Evolutionary conservation across 1,284 basidiomycete genomes (phyloP), one percentile per base, ranked within the genome.

Genomic region (Rhodotorula sp.): DNA sequence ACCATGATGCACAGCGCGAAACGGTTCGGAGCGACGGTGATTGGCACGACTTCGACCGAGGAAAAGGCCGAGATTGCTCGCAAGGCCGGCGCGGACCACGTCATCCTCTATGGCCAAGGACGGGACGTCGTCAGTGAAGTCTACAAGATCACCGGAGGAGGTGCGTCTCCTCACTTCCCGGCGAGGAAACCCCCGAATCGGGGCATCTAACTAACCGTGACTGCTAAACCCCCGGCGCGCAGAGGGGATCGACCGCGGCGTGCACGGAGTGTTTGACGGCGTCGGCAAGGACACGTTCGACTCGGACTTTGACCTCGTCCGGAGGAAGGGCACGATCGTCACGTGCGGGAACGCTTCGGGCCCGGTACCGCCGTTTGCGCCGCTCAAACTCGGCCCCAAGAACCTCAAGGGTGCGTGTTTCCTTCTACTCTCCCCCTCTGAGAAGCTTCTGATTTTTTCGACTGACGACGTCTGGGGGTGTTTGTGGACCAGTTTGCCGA

Each of bases 301-400:
- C 1, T 74, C 67, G 20, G 74, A 77, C 63, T 77, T 78, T 66
- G 76, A 76, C 7, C 60, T 78, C 24, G 24, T 26, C 17, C 44
- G 60, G 58, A 66, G 74, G 46, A 79, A 77, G 69, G 78, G 75
- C 15, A 84, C 83, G 6, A 81, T 98, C 51, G 89, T 95, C n/a
- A 89, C 88, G 15, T 88, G 94, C 64, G 95, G 95, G 0, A 97
- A 96, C 79, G 91, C 95, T 0, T 94, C 91, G 18, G 95, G 93
- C 5, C 82, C 89, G 18, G 79, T 80, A 15, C 75, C 81, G 17
- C 77, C 91, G 0, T 88, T 95, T 78, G 81, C 88, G 3, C 85
- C 89, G 0, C 82, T 93, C 69, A 89, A 88, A 77, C 86, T 97
- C 29, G 83, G 85, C 0, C 84, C 87, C 73, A 98, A 95, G 84